A percentile compares a stretch with the other conserved stretches of the same genome.
Conservation (phyloP, 1,139 yeast species). For the Yamadazyma taylorii region DNA sequence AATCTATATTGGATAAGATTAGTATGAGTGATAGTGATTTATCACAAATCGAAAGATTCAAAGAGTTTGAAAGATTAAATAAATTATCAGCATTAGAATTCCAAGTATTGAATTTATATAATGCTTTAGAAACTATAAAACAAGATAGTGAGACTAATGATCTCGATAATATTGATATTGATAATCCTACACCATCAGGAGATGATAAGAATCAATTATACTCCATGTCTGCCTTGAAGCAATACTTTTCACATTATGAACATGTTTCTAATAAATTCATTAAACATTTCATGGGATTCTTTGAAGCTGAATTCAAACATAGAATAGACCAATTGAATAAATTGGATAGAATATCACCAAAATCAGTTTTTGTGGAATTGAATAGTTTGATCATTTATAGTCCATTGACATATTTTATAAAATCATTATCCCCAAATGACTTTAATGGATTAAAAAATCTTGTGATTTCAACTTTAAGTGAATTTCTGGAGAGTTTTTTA, state of each 20-base stretch:
- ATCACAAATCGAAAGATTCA: conserved; percentile 44
- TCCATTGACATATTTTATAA: conserved; percentile 65
- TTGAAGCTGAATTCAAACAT: conserved; percentile 43
- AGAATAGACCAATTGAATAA: conserved; percentile 32
- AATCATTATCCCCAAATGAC: conserved; percentile 48
- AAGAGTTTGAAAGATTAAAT: conserved; percentile 48
- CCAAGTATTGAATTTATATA: conserved; percentile 58
- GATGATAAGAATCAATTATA: conserved; percentile 41
- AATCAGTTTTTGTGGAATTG: conserved; percentile 31
- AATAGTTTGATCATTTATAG: conserved; percentile 52
- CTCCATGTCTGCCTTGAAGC: conserved; percentile 71
- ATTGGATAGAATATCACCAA: conserved; percentile 25
- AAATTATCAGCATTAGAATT: conserved; percentile 54
- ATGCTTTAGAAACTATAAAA: conserved; percentile 62
- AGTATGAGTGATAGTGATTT: conserved; percentile 61
- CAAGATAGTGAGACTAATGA: conserved; percentile 39
- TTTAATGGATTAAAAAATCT: conserved; percentile 29
- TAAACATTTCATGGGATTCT: conserved; percentile 45
- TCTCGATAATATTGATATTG: conserved; percentile 27
- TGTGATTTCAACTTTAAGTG: conserved; percentile 26
- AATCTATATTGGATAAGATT: conserved; percentile 66
- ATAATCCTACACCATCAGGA: conserved; percentile 6
- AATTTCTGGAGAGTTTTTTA: conserved; percentile 30
- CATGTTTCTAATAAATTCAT: conserved; percentile 55
- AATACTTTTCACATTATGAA: conserved; percentile 64